Percentiles rank a stretch among this genome's conserved stretches.
Conservation (phyloP, 2,329 filamentous ascomycete genomes). For the Leptosphaerulina australis region DNA sequence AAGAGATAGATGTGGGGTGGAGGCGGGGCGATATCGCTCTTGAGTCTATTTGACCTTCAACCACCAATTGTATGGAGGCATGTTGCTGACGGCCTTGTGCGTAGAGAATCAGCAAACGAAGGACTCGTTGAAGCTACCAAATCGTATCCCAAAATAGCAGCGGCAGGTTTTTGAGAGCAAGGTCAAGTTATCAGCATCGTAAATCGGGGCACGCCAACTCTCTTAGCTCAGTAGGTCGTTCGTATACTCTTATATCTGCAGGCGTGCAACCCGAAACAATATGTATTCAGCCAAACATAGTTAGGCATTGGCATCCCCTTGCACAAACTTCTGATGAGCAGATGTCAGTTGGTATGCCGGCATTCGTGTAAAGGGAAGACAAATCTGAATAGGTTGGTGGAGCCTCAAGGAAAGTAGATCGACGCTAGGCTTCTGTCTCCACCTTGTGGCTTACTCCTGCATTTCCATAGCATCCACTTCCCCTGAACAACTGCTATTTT, state of each 20-base stretch:
- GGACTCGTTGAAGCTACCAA: not conserved
- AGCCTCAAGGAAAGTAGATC: not conserved
- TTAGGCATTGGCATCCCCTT: conserved; percentile 1
- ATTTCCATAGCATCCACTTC: not conserved
- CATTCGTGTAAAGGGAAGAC: not conserved
- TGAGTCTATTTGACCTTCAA: not conserved
- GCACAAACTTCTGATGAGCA: not conserved
- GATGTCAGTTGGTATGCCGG: not conserved
- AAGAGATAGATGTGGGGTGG: not conserved
- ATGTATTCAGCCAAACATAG: not conserved
- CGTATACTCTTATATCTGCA: too few species aligned
- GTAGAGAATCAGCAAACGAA: not conserved
- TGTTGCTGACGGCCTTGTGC: not conserved
- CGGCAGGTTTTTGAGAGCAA: not conserved
- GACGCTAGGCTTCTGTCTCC: not conserved
- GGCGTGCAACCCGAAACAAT: not conserved
- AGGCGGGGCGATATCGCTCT: too few species aligned
- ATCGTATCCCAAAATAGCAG: not conserved
- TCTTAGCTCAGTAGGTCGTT: not conserved
- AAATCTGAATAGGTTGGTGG: too few species aligned
- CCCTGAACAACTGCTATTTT: not conserved
- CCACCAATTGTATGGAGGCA: not conserved
- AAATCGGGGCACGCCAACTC: too few species aligned
- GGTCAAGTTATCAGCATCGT: too few species aligned
- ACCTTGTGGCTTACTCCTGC: too few species aligned